A percentile compares a stretch with the other conserved stretches of the same genome.
These are phyloP conservation scores for Pugionium dolabratum DNA, from an alignment of 345 rosid genomes.

Conservation along the genomic window DNA sequence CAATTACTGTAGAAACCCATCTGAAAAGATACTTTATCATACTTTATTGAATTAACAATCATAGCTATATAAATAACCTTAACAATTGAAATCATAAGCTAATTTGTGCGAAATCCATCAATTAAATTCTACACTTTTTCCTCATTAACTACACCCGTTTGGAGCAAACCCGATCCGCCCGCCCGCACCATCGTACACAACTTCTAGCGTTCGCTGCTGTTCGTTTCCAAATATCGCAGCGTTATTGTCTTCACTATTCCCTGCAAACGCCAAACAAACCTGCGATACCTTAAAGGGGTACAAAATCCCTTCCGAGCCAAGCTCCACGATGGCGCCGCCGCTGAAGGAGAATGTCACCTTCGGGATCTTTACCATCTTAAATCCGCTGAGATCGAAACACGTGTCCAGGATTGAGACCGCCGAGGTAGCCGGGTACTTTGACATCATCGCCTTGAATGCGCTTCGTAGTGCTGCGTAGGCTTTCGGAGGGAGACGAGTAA, in stretches of 20 bases:
- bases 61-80: too few species aligned
- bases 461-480: constrained; percentile 50
- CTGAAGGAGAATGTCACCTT: constrained; percentile 48
- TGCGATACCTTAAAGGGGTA: constrained; percentile 36
- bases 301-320: constrained; percentile 43
- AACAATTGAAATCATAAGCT: too few species aligned
- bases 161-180: constrained; percentile 66
- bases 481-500: constrained; percentile 59
- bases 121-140: too few species aligned
- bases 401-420: constrained; percentile 56
- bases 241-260: constrained; percentile 42
- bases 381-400: constrained; percentile 59
- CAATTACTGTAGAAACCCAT: too few species aligned
- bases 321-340: constrained; percentile 44
- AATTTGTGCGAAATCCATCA: too few species aligned
- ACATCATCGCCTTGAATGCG: constrained; percentile 52
- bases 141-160: constrained; percentile 46
- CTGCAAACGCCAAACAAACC: constrained; percentile 77
- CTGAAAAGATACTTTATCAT: too few species aligned
- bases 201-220: constrained; percentile 65
- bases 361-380: constrained; percentile 38
- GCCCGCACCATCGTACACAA: constrained; percentile 58
- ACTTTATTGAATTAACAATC: too few species aligned
- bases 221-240: constrained; percentile 61
- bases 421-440: constrained; percentile 49